Conservation (phyloP, 345 rosid genomes). For the Salix caprea region DNA sequence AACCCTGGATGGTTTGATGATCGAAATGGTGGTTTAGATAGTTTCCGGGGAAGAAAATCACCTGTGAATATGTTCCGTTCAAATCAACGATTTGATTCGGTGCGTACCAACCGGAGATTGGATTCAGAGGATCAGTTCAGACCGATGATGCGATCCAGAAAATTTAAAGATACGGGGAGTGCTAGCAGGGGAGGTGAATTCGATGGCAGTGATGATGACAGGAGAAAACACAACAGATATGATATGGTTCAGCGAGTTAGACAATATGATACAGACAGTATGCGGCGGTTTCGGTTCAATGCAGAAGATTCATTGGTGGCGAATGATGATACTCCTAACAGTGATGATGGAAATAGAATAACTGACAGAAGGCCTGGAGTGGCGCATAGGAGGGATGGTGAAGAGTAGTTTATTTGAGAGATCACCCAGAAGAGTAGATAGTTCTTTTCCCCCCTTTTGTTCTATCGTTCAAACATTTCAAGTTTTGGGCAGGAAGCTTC, state of each 20-base stretch:
- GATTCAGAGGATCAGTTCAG: slow-evolving; percentile 20
- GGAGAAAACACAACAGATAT: slow-evolving; percentile 27
- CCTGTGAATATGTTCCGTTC: slow-evolving; percentile 30
- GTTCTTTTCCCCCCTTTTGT: neutral
- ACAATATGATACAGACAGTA: slow-evolving; percentile 21
- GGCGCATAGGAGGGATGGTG: slow-evolving; percentile 1
- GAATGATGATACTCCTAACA: slow-evolving; percentile 3
- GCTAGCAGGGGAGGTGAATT: slow-evolving; percentile 26
- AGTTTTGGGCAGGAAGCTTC: slow-evolving; percentile 17
- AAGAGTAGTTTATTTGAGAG: neutral
- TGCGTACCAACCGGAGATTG: slow-evolving; percentile 17
- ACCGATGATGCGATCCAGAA: slow-evolving; percentile 9
- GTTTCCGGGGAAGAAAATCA: slow-evolving; percentile 37
- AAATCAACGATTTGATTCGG: slow-evolving; percentile 37
- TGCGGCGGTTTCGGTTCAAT: slow-evolving; percentile 3
- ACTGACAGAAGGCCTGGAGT: slow-evolving; percentile 10
- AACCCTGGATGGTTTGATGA: slow-evolving; percentile 36
- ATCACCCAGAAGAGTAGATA: neutral
- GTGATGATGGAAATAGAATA: neutral
- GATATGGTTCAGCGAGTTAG: slow-evolving; percentile 27
- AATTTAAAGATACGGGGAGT: slow-evolving; percentile 21
- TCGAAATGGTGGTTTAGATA: slow-evolving; percentile 27
- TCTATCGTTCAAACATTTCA: neutral
- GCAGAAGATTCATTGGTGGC: slow-evolving; percentile 7
- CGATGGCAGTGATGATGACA: slow-evolving; percentile 29